Evolutionary conservation across 1,139 yeast genomes (phyloP).

Genomic region (Yamadazyma diospyri): DNA sequence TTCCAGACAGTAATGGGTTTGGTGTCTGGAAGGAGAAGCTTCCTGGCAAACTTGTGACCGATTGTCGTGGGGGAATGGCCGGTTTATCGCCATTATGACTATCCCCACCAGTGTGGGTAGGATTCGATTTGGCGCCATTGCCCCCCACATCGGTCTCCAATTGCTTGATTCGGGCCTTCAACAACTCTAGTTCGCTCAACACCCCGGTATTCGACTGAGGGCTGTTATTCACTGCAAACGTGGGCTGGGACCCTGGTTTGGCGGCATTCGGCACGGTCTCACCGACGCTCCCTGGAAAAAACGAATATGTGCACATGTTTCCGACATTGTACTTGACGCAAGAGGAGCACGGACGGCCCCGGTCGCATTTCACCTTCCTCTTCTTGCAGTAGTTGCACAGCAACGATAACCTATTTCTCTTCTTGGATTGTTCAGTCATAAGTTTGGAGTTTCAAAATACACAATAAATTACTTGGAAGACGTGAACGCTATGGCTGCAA

Average conservation of each 20-base stretch:
- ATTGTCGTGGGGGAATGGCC: slow-evolving; percentile 1
- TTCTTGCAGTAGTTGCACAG: slow-evolving; percentile 42
- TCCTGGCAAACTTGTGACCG: slow-evolving; percentile 1
- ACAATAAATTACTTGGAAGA: not conserved
- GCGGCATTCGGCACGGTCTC: not conserved
- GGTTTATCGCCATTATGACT: not conserved
- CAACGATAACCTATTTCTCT: slow-evolving; percentile 32
- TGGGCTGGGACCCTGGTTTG: slow-evolving; percentile 2
- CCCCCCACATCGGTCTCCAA: slow-evolving; percentile 22
- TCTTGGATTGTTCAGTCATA: slow-evolving; percentile 12
- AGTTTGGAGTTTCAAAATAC: not conserved
- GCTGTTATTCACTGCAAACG: not conserved
- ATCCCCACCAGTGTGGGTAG: not conserved
- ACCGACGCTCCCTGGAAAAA: slow-evolving; percentile 7
- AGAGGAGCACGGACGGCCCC: slow-evolving; percentile 39
- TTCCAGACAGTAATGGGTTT: not conserved
- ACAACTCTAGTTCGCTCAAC: slow-evolving; percentile 21
- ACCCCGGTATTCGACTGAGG: not conserved
- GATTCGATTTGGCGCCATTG: not conserved
- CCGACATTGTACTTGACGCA: slow-evolving; percentile 35
- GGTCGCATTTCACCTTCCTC: slow-evolving; percentile 43
- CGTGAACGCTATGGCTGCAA: no score
- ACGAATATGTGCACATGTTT: slow-evolving; percentile 32
- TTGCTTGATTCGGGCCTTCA: slow-evolving; percentile 39
- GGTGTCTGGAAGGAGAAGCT: slow-evolving; percentile 4